Base-by-base conservation (phyloP, 2,329 filamentous ascomycete species). In the Aspergillus oerlinghausenensis region DNA sequence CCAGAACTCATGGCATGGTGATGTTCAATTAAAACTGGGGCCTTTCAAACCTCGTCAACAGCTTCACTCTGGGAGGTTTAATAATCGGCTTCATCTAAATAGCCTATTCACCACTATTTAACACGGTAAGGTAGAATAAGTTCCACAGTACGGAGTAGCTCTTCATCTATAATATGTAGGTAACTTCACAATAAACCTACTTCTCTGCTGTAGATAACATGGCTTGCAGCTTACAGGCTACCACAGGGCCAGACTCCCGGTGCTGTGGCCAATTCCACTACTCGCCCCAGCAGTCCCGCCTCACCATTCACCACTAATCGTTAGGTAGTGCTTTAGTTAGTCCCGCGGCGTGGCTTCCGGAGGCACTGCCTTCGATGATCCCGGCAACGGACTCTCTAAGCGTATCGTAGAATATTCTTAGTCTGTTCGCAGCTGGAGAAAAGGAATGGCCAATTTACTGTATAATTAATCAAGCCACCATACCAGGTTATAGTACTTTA, bases 1-100 rank as follows among this genome's bases (percentile, higher is more conserved):
- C 60, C 65, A 61, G 68, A 70, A 70, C 57, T 54, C 51, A 55
- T 57, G 56, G 55, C 49, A 55, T 67, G 65, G 67, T 60, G 64
- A 64, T 64, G 57, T 67, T 61, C 63, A 51, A 61, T 59, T 60
- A 60, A 55, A 51, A 60, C 32, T 38, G 32, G 32, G 5, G 14
- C 32, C 14, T 38, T 38, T 38, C 14, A 38, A 17, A 7, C 11
- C 32, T 38, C 14, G 4, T 7, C 14, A 38, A 38, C 14, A 38
- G 32, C 32, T 38, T 38, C 32, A 7, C 32, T 38, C 5, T 38
- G 32, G 14, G 6, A 38, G 32, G 2, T 38, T 38, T 17, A n/a
- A 17, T 38, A 14, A 3, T 17, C 14, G 32, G 17, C 32, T 17
- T 38, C 32, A 38, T 38, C 3, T 7, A 7, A 35, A 38, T 3